Percentiles rank a stretch among this genome's conserved stretches.
phyloP scores from a whole-genome alignment of 768 basidiomycete genomes.

The Pleurotus tuber-regium region DNA sequence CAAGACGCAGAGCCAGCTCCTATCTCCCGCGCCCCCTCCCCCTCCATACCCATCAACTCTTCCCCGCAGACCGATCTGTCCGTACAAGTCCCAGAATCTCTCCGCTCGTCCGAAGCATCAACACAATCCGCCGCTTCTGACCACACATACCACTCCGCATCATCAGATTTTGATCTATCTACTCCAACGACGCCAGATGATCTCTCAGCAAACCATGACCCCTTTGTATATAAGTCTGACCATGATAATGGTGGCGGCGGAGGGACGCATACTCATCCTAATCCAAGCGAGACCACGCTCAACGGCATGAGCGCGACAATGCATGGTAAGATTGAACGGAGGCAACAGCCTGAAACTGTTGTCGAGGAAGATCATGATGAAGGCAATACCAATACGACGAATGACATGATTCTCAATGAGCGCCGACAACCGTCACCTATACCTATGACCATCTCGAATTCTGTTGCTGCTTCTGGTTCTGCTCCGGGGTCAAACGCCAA shows the following conservation, averaged over 20 bases:
- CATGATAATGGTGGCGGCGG: conserved; percentile 42
- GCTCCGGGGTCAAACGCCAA: conserved; percentile 26
- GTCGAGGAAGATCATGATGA: conserved; percentile 47
- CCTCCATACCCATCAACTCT: neutral
- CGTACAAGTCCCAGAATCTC: conserved; percentile 2
- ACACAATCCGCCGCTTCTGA: conserved; percentile 55
- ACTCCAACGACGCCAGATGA: conserved; percentile 60
- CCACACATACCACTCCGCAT: conserved; percentile 29
- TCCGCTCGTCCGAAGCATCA: conserved; percentile 42
- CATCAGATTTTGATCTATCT: conserved; percentile 39
- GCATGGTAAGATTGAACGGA: conserved; percentile 6
- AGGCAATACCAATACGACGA: too few species aligned
- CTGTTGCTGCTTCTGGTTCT: conserved; percentile 20
- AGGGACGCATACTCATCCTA: conserved; percentile 23
- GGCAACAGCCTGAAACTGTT: conserved; percentile 47
- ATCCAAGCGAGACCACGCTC: conserved; percentile 59
- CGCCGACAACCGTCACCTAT: conserved; percentile 25
- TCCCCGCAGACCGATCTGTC: conserved; percentile 11
- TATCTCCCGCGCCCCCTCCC: neutral
- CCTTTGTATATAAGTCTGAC: conserved; percentile 32
- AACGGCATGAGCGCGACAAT: neutral
- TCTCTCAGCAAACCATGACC: conserved; percentile 32
- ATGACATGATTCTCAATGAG: too few species aligned
- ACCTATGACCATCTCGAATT: too few species aligned
- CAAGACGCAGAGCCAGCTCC: neutral